Conservation (phyloP, 2,329 filamentous ascomycete genomes). For the Penicillium hesseltinei region DNA sequence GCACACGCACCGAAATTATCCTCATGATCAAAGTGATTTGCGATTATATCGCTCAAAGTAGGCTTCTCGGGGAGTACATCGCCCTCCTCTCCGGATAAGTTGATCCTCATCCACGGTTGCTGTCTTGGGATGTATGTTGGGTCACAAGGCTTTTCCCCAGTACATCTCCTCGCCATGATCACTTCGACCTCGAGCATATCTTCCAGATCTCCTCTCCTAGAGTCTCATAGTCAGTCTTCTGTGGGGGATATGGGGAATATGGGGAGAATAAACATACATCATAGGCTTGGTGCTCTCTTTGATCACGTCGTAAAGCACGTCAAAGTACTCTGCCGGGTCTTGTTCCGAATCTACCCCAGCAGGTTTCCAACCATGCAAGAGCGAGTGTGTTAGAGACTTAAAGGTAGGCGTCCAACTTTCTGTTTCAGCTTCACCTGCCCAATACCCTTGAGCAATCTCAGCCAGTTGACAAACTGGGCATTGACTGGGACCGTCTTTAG, state of each 20-base stretch:
- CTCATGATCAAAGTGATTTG: neutral
- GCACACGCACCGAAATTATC: neutral
- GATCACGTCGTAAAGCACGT: neutral
- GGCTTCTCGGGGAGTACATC: neutral
- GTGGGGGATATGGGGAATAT: neutral
- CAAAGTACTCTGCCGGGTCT: constrained; percentile 13
- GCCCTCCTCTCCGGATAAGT: neutral
- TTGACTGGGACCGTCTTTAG: neutral
- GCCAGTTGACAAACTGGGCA: constrained; percentile 18
- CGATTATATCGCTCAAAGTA: neutral
- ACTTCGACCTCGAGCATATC: neutral
- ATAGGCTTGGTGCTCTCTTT: neutral
- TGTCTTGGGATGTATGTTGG: neutral
- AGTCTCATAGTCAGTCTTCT: neutral
- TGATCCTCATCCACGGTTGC: neutral
- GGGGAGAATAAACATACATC: constrained; percentile 1
- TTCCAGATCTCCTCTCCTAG: constrained; percentile 5
- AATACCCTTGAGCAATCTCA: constrained; percentile 17
- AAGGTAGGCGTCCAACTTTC: neutral
- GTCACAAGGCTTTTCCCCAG: neutral
- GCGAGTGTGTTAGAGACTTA: neutral
- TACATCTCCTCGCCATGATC: neutral
- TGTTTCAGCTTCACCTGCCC: constrained; percentile 3
- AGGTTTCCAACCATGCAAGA: constrained; percentile 1
- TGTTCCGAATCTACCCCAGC: neutral